Percentiles rank a stretch among this genome's conserved stretches.
These are phyloP conservation scores for Asterophora parasitica DNA, from an alignment of 768 basidiomycete genomes.

Conservation along the genomic window DNA sequence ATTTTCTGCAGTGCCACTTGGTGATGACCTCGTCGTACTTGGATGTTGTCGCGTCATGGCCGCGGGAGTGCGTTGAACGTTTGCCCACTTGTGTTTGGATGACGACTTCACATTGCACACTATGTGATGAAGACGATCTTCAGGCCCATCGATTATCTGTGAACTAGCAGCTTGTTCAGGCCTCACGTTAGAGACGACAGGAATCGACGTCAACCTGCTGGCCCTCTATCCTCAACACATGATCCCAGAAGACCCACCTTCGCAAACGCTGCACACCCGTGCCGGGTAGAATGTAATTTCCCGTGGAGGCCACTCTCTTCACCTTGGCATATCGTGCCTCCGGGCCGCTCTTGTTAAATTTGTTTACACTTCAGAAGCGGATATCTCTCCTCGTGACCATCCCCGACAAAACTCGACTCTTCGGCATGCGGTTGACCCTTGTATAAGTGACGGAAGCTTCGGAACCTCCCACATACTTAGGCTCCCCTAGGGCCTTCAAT, in stretches of 20 bases:
- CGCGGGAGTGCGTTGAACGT: too few species aligned
- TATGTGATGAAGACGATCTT: too few species aligned
- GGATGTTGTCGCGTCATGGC: too few species aligned
- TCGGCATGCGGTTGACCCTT: constrained; percentile 13
- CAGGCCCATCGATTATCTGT: too few species aligned
- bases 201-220: background rate
- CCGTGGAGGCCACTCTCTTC: constrained; percentile 26
- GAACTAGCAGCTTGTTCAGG: background rate
- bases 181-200: background rate
- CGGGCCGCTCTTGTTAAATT: constrained; percentile 15
- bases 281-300: constrained; percentile 19
- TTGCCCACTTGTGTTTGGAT: too few species aligned
- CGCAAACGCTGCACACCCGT: constrained; percentile 5
- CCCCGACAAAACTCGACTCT: constrained; percentile 9
- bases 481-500: constrained; percentile 19
- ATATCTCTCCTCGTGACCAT: constrained; percentile 17
- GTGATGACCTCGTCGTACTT: too few species aligned
- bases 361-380: constrained; percentile 6
- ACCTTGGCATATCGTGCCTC: constrained; percentile 16
- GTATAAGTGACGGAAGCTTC: constrained; percentile 17
- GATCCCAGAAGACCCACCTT: background rate
- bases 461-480: constrained; percentile 11
- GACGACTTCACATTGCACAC: too few species aligned
- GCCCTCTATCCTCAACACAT: background rate
- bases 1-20: too few species aligned